phyloP scores from a whole-genome alignment of 257 asterid genomes.

The Dorcoceras hygrometricum region DNA sequence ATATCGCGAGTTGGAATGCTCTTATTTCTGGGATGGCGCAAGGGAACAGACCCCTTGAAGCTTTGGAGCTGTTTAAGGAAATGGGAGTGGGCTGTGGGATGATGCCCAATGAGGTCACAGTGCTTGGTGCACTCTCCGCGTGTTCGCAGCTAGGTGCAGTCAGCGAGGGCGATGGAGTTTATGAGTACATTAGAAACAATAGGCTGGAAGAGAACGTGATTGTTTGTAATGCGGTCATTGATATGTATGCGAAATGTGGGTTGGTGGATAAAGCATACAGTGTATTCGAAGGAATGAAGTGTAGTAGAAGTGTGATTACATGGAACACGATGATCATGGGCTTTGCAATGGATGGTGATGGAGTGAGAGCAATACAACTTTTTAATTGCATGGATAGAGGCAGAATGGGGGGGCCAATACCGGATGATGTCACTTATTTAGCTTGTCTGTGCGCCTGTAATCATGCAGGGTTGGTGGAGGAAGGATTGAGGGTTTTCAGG shows the following conservation, averaged over 20 bases:
- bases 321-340: conserved; percentile 98
- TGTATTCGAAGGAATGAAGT: conserved; percentile 55
- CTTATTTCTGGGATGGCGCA: conserved; percentile 84
- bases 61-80: conserved; percentile 51
- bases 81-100: conserved; percentile 37
- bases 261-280: conserved; percentile 54
- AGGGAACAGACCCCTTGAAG: conserved; percentile 72
- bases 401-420: conserved; percentile 32
- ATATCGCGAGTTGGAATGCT: conserved; percentile 90
- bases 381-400: conserved; percentile 36
- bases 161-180: conserved; percentile 53
- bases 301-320: conserved; percentile 49
- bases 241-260: conserved; percentile 89
- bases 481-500: conserved; percentile 64
- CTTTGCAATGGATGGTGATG: conserved; percentile 78
- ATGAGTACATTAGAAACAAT: conserved; percentile 36
- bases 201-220: conserved; percentile 54
- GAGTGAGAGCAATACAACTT: conserved; percentile 60
- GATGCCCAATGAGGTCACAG: conserved; percentile 74
- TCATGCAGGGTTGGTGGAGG: conserved; percentile 92
- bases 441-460: conserved; percentile 85
- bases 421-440: conserved; percentile 65
- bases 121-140: conserved; percentile 79
- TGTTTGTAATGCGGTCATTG: conserved; percentile 80
- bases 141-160: conserved; percentile 86